Base-by-base conservation (phyloP, 2,329 filamentous ascomycete genomes). In the Trichophyton simii region DNA sequence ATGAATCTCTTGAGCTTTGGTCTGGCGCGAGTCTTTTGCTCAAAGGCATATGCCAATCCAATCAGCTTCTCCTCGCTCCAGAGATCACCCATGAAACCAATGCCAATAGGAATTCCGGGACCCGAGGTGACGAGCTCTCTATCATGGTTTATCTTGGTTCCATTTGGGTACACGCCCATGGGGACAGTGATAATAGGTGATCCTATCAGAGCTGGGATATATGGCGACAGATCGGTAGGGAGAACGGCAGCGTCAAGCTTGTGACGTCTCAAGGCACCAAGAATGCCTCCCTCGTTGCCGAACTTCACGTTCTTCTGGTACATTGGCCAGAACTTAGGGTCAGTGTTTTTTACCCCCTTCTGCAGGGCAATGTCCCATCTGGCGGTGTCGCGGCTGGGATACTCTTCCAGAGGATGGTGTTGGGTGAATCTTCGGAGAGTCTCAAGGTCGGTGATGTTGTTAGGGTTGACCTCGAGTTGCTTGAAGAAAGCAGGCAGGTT, bases 11-110 rank as follows among this genome's bases (percentile, higher is more conserved):
- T 72, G 1, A 81, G 72, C 63, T 75, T 76, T 46, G 71, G 66
- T 57, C 82, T 73, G 9, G 78, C 74, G 67, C 73, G 71, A 2
- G 80, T 86, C 64, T 77, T 74, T 73, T 87, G 83, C 75, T 89
- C 86, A 71, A 83, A 87, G 3, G 83, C 85, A 75, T 86, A 88
- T 5, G 85, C 86, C 68, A 84, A 79, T 0, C 81, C 82, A 62
- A 89, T 82, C 65, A 89, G 67, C 34, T 72, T 77, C 66, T 80
- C 81, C 70, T 89, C 86, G 41, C 77, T 81, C 75, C 82, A 89
- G 57, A 77, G 78, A 2, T 72, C 71, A 0, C 85, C 87, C 54
- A 87, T 73, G 66, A 88, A 88, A 6, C 78, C 78, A 9, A 89
- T 72, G 0, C 86, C 86, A 67, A 87, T 86, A 22, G 78, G 78